These are phyloP conservation scores for Singerocomus inundabilis DNA, from an alignment of 1,284 basidiomycete genomes.

Conservation along the genomic window DNA sequence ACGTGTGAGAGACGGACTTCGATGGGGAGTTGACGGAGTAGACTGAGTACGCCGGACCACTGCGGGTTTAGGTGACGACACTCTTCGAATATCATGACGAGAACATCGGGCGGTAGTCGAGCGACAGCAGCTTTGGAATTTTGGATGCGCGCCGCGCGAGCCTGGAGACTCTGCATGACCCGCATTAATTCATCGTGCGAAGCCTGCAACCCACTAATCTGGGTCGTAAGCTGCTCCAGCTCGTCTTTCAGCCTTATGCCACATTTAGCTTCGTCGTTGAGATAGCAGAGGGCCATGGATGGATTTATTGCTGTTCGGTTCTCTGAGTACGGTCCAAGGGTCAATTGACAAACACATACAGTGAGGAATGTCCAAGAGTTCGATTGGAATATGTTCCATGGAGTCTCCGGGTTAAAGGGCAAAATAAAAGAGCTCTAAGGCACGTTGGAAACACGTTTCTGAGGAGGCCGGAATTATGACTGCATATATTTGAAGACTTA, in stretches of 20 bases:
- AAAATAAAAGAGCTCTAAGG: constrained; percentile 12
- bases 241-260: constrained; percentile 19
- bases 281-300: constrained; percentile 29
- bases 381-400: constrained; percentile 24
- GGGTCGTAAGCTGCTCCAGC: constrained; percentile 27
- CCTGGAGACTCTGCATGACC: constrained; percentile 29
- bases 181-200: constrained; percentile 32
- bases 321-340: constrained; percentile 5
- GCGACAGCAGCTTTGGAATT: constrained; percentile 29
- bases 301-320: constrained; percentile 6
- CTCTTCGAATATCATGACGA: constrained; percentile 34
- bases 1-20: constrained; percentile 34
- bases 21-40: constrained; percentile 35
- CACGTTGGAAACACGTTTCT: constrained; percentile 33
- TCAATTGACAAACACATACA: constrained; percentile 12
- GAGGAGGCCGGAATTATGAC: constrained; percentile 13
- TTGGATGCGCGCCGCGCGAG: constrained; percentile 32
- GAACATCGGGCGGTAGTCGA: constrained; percentile 32
- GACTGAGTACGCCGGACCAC: constrained; percentile 32
- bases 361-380: constrained; percentile 21
- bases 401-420: constrained; percentile 29
- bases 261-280: constrained; percentile 17
- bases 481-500: constrained; percentile 25
- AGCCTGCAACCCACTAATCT: constrained; percentile 29
- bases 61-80: constrained; percentile 34